Percentiles rank a stretch among this genome's conserved stretches.
These are phyloP conservation scores for Dittrichia graveolens DNA, from an alignment of 129 eudicot genomes.

Conservation along the genomic window DNA sequence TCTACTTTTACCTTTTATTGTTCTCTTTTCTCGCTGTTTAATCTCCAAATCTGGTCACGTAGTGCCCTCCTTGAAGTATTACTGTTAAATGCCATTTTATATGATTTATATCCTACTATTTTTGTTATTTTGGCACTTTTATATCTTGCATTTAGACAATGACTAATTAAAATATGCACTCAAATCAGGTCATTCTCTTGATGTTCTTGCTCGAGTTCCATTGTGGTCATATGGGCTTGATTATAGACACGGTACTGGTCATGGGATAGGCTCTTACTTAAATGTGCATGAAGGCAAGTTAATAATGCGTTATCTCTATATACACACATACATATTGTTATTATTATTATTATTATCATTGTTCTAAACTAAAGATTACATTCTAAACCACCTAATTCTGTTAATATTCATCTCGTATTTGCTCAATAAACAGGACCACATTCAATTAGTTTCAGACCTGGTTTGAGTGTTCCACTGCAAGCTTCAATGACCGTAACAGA, in stretches of 20 bases:
- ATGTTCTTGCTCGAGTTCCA: slow-evolving; percentile 94
- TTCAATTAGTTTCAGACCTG: slow-evolving; percentile 85
- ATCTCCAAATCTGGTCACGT: not conserved
- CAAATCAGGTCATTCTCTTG: slow-evolving; percentile 76
- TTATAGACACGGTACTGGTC: slow-evolving; percentile 99
- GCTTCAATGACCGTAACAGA: slow-evolving; percentile 95
- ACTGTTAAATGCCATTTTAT: not conserved
- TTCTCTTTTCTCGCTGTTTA: not conserved
- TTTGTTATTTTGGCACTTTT: not conserved
- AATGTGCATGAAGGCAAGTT: slow-evolving; percentile 93
- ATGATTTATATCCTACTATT: not conserved
- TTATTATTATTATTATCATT: too few species aligned
- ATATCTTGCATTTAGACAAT: not conserved
- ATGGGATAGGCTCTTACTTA: slow-evolving; percentile 90
- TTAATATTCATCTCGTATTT: slow-evolving; percentile 5
- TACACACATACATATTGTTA: not conserved
- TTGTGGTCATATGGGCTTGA: slow-evolving; percentile 97
- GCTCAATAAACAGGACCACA: slow-evolving; percentile 72
- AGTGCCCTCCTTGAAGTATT: not conserved
- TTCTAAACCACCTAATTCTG: not conserved
- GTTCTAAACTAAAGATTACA: too few species aligned
- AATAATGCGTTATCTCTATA: not conserved
- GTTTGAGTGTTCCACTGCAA: slow-evolving; percentile 79
- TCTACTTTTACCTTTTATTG: slow-evolving; percentile 25
- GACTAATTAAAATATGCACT: slow-evolving; percentile 1